Evolutionary conservation across 306 rosid genomes (phyloP).

Genomic region (Cucumis melo): DNA sequence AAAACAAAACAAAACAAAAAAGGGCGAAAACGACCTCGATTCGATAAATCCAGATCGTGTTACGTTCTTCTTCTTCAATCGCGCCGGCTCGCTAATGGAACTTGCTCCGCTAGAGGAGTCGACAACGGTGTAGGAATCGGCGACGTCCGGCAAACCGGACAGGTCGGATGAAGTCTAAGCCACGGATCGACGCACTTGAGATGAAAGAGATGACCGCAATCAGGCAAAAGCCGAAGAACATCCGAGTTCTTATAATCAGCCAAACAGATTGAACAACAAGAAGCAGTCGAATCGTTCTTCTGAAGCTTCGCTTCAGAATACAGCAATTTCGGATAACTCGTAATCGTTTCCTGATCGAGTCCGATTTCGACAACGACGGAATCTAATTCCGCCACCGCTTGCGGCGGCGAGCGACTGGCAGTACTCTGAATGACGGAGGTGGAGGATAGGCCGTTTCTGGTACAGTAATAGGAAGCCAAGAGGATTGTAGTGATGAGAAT

Average conservation of each 20-base stretch:
- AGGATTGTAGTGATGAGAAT: conserved; percentile 82
- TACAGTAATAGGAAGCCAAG: conserved; percentile 79
- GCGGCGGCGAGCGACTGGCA: background rate
- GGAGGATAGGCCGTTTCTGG: conserved; percentile 17
- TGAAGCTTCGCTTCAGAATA: conserved; percentile 54
- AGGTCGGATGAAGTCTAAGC: conserved; percentile 73
- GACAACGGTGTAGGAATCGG: conserved; percentile 86
- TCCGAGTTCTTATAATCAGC: conserved; percentile 59
- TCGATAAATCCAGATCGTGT: background rate
- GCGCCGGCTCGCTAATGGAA: conserved; percentile 53
- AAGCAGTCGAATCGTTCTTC: conserved; percentile 28
- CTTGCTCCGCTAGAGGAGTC: conserved; percentile 91
- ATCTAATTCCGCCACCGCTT: background rate
- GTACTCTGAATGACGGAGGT: conserved; percentile 9
- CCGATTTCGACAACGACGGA: conserved; percentile 50
- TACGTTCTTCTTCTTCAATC: conserved; percentile 13
- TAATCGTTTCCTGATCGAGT: conserved; percentile 59
- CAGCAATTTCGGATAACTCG: conserved; percentile 53
- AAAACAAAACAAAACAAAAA: background rate
- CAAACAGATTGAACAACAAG: conserved; percentile 75
- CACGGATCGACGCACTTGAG: conserved; percentile 78
- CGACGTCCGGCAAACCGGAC: conserved; percentile 90
- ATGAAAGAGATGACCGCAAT: conserved; percentile 72
- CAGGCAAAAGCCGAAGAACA: conserved; percentile 58
- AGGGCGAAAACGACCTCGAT: background rate